A percentile compares a stretch with the other conserved stretches of the same genome.
phyloP scores from a whole-genome alignment of 768 basidiomycete genomes.

The Leccinum incarnatum region DNA sequence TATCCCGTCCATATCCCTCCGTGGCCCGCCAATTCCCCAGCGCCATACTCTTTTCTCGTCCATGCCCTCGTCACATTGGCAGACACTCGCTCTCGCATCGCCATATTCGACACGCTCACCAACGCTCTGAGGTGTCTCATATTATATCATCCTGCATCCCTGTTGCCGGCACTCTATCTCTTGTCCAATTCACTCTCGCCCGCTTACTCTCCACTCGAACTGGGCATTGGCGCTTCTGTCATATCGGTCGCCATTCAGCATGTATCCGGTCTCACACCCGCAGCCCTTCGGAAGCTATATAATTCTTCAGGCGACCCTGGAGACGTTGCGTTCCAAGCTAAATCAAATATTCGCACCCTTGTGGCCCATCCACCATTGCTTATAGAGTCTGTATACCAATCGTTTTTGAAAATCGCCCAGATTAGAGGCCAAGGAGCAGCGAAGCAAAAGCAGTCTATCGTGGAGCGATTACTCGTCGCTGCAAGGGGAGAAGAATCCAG shows the following conservation, averaged over 20 bases:
- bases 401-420: slow-evolving; percentile 62
- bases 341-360: slow-evolving; percentile 70
- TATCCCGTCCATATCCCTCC: slow-evolving; percentile 45
- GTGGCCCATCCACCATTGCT: slow-evolving; percentile 67
- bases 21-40: slow-evolving; percentile 38
- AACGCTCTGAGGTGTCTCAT: slow-evolving; percentile 74
- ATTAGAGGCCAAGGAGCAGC: slow-evolving; percentile 75
- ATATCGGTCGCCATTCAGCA: slow-evolving; percentile 70
- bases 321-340: slow-evolving; percentile 85
- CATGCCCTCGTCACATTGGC: slow-evolving; percentile 60
- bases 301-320: slow-evolving; percentile 79
- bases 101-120: slow-evolving; percentile 64
- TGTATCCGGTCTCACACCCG: slow-evolving; percentile 61
- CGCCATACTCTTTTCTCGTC: slow-evolving; percentile 72
- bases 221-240: slow-evolving; percentile 66
- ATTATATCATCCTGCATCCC: slow-evolving; percentile 60
- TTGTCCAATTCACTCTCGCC: slow-evolving; percentile 79
- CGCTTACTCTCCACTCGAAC: slow-evolving; percentile 67
- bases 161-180: slow-evolving; percentile 76
- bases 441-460: slow-evolving; percentile 72
- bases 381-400: slow-evolving; percentile 62
- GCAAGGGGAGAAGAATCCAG: slow-evolving; percentile 87
- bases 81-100: slow-evolving; percentile 68
- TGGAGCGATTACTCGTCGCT: slow-evolving; percentile 79
- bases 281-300: slow-evolving; percentile 62